Evolutionary conservation across 352 stramenopile species (phyloP).

Genomic region (Elongisporangium senticosum): DNA sequence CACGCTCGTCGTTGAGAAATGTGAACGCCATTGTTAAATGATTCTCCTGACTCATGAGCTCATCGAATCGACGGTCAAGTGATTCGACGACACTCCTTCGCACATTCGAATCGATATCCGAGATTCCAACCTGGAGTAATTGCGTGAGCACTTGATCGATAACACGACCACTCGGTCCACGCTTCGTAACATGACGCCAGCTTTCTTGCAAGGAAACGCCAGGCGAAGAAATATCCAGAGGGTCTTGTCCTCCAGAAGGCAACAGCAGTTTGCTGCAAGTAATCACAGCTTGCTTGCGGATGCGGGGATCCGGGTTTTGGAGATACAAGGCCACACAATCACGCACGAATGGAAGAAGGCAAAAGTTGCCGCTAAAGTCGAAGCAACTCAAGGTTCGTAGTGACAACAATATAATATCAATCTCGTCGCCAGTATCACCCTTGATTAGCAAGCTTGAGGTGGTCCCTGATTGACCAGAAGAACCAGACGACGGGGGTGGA

Average conservation of each 20-base stretch:
- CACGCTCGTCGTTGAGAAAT: constrained; percentile 92
- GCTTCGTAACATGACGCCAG: constrained; percentile 67
- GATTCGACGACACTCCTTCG: constrained; percentile 92
- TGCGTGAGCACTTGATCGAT: constrained; percentile 92
- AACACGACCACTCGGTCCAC: constrained; percentile 80
- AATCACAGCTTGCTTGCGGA: constrained; percentile 88
- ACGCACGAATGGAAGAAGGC: constrained; percentile 93
- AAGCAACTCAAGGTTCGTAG: constrained; percentile 93
- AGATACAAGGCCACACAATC: constrained; percentile 93
- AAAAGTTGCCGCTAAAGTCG: constrained; percentile 89
- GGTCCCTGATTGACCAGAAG: constrained; percentile 5
- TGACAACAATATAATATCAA: constrained; percentile 84
- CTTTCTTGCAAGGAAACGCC: constrained; percentile 7
- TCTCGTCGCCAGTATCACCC: constrained; percentile 70
- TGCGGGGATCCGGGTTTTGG: constrained; percentile 80
- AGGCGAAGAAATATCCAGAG: constrained; percentile 4
- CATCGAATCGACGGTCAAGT: constrained; percentile 91
- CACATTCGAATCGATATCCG: constrained; percentile 89
- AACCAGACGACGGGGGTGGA: not conserved
- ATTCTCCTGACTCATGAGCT: constrained; percentile 89
- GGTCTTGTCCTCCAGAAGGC: constrained; percentile 16
- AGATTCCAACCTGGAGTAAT: constrained; percentile 90
- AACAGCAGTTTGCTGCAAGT: constrained; percentile 78
- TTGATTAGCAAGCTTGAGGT: constrained; percentile 47
- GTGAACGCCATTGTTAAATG: constrained; percentile 93